Evolutionary conservation across 345 rosid species (phyloP), one percentile per base, ranked within the genome.

Genomic region (Crucihimalaya himalaica): DNA sequence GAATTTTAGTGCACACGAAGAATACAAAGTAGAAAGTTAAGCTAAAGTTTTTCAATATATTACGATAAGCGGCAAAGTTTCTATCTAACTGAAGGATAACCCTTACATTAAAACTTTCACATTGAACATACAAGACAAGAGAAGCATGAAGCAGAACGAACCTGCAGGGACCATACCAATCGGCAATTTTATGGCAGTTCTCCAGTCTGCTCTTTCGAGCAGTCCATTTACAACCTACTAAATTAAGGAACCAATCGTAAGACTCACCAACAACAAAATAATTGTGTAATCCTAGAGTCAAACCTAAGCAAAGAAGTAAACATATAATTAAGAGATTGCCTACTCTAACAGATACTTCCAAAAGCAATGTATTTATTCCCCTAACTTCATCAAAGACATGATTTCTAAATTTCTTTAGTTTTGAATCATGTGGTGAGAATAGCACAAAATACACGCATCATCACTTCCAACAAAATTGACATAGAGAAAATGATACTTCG

Each of bases 191-290:
- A 92, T 82, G 66, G 98, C 94, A 77, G 63, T 74, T 73, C 67
- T 80, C 98, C 99, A 95, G 74, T 92, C 99, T 67, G 79, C 86
- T 79, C 99, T 87, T 80, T 84, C 88, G n/a, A 92, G 90, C 55
- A 95, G 77, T 77, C 99, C 99, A 85, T 95, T 95, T 66, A 92
- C 88, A 79, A 95, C 99, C 99, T 92, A 88, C 87, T 82, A 86
- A 81, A 86, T 75, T 50, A 80, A 37, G 27, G 58, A 66, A 78
- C 68, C 69, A 75, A 42, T 21, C 27, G 47, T 73, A 56, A 78
- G 80, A 68, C 68, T 43, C 52, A 32, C 27, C 34, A 58, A 57
- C 27, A 25, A 37, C 5, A 20, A 21, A 63, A 20, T 23, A 40
- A 40, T 10, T 5, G 2, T 14, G 6, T 29, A 53, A 53, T 14